Conservation (phyloP, 73 alveolate species). For the Paramecium biaurelia region DNA sequence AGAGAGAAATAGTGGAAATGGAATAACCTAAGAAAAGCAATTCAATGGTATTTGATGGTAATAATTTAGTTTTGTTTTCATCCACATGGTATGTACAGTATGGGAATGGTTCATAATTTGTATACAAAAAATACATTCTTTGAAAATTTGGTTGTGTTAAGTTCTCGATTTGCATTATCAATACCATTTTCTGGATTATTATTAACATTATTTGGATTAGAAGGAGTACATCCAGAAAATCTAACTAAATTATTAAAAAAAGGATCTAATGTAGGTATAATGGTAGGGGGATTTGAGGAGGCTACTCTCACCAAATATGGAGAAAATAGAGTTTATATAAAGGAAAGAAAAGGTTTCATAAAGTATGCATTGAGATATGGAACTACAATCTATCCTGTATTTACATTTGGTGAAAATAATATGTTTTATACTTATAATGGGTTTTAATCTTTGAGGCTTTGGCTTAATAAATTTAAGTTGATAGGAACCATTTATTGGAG, state of each 20-base stretch:
- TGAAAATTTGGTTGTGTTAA: background rate
- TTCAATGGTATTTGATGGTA: background rate
- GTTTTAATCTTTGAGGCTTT: constrained; percentile 32
- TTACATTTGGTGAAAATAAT: constrained; percentile 53
- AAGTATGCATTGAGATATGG: constrained; percentile 65
- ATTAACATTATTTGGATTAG: background rate
- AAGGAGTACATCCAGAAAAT: constrained; percentile 57
- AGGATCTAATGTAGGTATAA: constrained; percentile 42
- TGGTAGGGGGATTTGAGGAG: constrained; percentile 66
- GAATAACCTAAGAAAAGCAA: background rate
- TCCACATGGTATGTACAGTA: constrained; percentile 39
- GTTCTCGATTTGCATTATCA: constrained; percentile 27
- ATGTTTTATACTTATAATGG: constrained; percentile 41
- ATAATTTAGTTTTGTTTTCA: constrained; percentile 30
- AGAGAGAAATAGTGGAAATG: constrained; percentile 4
- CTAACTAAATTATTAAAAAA: constrained; percentile 16
- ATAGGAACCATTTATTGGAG: constrained; percentile 55
- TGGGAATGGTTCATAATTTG: background rate
- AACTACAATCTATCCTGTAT: constrained; percentile 56
- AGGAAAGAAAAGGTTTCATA: constrained; percentile 56
- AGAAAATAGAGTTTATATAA: constrained; percentile 58
- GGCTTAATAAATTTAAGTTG: constrained; percentile 52
- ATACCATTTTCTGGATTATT: constrained; percentile 15
- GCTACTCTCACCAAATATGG: constrained; percentile 42
- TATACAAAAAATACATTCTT: constrained; percentile 24